Base-by-base conservation (phyloP, 129 eudicot genomes). In the Centella asiatica region DNA sequence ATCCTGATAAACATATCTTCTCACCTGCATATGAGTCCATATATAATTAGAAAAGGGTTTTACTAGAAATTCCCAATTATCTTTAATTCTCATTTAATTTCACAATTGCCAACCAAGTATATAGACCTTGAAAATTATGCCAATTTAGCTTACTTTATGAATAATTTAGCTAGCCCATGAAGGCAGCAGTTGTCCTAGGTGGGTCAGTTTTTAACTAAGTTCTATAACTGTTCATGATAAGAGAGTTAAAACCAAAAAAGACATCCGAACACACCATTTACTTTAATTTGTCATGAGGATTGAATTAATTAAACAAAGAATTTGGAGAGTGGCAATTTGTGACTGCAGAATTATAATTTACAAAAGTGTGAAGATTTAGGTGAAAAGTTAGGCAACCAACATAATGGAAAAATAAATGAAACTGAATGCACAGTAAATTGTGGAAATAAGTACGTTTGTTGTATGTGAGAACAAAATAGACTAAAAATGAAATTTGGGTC, bases 1-100 rank as follows among this genome's bases (percentile, higher is more conserved):
- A 72, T 89, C 78, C 74, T 88, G 94, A 69, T 88, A 88, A 37
- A 88, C 85, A 76, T 88, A 88, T 67, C 96, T 74, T 71, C 96
- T 79, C 74, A 88, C 96, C 96, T 88, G 76, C 69, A 75, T 33
- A 74, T 72, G 53, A 45, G 51, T 47, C 63, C 74, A 56, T 8
- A 18, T n/a, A 71, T 52, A 59, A 51, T 69, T 32, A 73, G 39
- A 34, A 37, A 33, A 28, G 18, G 37, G 37, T 34, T 34, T 27
- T 29, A 19, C 56, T 23, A 12, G 8, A 50, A 37, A 0, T 13
- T 37, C 42, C 42, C 12, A 37, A 7, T 19, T 19, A 23, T 22
- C 20, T 7, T 50, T 4, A 50, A 19, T 50, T 50, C 15, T 33
- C 4, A 23, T 12, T 51, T 23, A 19, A 49, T 49, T 49, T 10